Percentiles rank a stretch among this genome's conserved stretches.
Conservation (phyloP, 805 yeast genomes). For the Lachancea nothofagi region DNA sequence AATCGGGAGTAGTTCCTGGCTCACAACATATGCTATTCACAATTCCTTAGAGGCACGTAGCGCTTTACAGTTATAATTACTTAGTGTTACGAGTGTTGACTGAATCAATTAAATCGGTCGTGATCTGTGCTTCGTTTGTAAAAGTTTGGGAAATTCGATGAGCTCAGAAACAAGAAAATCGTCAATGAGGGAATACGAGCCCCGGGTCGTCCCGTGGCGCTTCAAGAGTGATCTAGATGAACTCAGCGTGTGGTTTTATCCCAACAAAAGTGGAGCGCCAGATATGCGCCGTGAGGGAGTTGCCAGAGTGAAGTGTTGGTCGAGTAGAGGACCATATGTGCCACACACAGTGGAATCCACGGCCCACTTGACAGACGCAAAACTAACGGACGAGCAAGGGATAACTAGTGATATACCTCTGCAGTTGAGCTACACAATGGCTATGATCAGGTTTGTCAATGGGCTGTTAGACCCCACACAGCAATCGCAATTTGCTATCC, state of each 20-base stretch:
- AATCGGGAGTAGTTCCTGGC: no score
- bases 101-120: no score
- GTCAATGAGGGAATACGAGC: constrained; percentile 1
- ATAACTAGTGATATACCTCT: constrained; percentile 24
- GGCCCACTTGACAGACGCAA: constrained; percentile 47
- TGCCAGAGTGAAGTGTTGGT: constrained; percentile 46
- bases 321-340: constrained; percentile 50
- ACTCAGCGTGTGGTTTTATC: constrained; percentile 50
- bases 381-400: constrained; percentile 38
- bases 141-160: no score
- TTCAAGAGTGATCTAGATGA: constrained; percentile 38
- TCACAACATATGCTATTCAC: no score
- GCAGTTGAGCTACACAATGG: constrained; percentile 61
- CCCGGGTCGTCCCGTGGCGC: constrained; percentile 36
- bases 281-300: constrained; percentile 41
- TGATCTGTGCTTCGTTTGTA: no score
- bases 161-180: no score
- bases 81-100: no score
- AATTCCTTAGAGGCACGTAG: no score
- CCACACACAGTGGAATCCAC: constrained; percentile 75
- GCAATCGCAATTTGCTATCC: constrained; percentile 69
- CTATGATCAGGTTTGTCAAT: constrained; percentile 80
- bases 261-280: constrained; percentile 22
- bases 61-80: no score
- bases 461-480: constrained; percentile 87